A percentile compares a stretch with the other conserved stretches of the same genome.
These are phyloP conservation scores for Elongisporangium senticosum DNA, from an alignment of 352 stramenopile genomes.

Conservation along the genomic window DNA sequence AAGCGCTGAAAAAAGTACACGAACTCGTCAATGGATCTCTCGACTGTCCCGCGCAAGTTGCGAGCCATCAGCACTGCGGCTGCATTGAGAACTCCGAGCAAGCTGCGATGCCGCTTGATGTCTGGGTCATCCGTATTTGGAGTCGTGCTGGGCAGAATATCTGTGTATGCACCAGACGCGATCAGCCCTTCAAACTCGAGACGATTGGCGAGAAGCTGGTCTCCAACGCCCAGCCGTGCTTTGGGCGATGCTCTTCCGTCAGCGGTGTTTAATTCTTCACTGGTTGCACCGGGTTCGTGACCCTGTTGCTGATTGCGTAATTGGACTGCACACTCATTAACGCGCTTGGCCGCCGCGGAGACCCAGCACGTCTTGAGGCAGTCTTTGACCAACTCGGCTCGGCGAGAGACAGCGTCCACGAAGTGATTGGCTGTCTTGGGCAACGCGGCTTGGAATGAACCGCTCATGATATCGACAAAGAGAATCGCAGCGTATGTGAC, in stretches of 20 bases:
- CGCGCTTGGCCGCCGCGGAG: constrained; percentile 52
- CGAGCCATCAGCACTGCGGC: constrained; percentile 87
- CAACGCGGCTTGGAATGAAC: constrained; percentile 57
- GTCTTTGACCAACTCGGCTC: constrained; percentile 81
- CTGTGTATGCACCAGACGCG: not conserved
- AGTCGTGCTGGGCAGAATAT: not conserved
- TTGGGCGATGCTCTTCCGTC: not conserved
- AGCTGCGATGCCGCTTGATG: constrained; percentile 35
- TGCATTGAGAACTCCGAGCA: constrained; percentile 73
- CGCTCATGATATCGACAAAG: constrained; percentile 75
- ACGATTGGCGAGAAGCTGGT: constrained; percentile 30
- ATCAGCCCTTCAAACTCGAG: constrained; percentile 49
- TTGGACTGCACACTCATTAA: constrained; percentile 59
- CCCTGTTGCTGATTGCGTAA: constrained; percentile 8
- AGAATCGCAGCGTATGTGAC: constrained; percentile 36
- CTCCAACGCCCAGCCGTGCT: not conserved
- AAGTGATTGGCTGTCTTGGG: constrained; percentile 85
- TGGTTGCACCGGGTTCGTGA: not conserved
- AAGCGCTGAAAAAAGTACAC: constrained; percentile 76
- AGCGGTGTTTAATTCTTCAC: not conserved
- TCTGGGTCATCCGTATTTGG: constrained; percentile 34
- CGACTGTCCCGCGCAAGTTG: constrained; percentile 81
- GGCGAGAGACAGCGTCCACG: constrained; percentile 68
- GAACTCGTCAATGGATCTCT: constrained; percentile 74
- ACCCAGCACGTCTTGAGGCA: constrained; percentile 83